A percentile compares a stretch with the other conserved stretches of the same genome.
phyloP scores from a whole-genome alignment of 805 yeast genomes.

The Candida multigemmis region DNA sequence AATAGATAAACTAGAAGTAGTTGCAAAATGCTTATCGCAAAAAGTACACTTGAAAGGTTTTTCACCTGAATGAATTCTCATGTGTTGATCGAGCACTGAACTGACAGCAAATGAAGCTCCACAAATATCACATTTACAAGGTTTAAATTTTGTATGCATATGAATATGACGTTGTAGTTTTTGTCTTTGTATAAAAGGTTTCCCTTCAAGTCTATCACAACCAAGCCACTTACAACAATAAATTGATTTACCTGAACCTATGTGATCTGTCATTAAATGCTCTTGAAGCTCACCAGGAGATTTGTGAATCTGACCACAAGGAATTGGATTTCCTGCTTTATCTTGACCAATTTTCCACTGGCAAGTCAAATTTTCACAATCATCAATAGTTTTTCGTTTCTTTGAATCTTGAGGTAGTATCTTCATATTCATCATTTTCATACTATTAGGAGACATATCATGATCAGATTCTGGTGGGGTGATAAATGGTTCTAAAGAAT shows the following conservation, averaged over 20 bases:
- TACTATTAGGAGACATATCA: conserved; percentile 4
- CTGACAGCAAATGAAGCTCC: conserved; percentile 68
- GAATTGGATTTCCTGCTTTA: conserved; percentile 15
- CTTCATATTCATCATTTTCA: conserved; percentile 25
- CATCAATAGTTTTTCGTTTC: conserved; percentile 2
- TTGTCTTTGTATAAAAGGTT: conserved; percentile 72
- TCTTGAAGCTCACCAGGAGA: conserved; percentile 55
- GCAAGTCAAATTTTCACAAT: conserved; percentile 32
- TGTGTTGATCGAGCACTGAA: conserved; percentile 70
- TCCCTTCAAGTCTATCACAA: conserved; percentile 54
- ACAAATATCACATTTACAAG: conserved; percentile 66
- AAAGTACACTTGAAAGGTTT: conserved; percentile 68
- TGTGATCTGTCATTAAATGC: conserved; percentile 62
- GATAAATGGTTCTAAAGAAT: background rate
- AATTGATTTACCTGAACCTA: conserved; percentile 61
- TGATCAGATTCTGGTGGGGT: conserved; percentile 5
- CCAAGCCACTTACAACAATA: conserved; percentile 74
- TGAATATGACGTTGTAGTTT: conserved; percentile 80
- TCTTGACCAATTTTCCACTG: conserved; percentile 29
- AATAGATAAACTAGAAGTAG: conserved; percentile 72
- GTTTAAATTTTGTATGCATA: conserved; percentile 80
- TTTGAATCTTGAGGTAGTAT: conserved; percentile 17
- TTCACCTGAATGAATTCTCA: conserved; percentile 82
- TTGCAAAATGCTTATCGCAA: conserved; percentile 76
- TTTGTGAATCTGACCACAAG: conserved; percentile 44